Evolutionary conservation across 1,139 yeast genomes (phyloP).

Genomic region (Magnusiomyces clavatus): DNA sequence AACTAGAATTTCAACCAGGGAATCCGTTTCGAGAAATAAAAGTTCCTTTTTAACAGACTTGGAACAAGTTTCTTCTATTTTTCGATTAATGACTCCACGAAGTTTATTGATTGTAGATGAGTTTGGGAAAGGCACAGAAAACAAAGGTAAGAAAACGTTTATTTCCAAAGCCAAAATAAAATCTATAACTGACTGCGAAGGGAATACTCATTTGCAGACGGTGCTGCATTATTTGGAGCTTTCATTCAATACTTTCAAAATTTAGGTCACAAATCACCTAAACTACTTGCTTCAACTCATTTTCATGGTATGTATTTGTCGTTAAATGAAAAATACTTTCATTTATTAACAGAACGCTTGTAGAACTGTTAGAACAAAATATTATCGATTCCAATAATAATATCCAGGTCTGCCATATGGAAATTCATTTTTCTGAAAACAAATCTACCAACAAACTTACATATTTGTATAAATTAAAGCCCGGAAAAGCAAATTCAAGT

Average conservation of each 20-base stretch:
- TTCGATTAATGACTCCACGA: constrained; percentile 32
- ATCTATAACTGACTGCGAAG: neutral
- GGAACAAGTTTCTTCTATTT: constrained; percentile 38
- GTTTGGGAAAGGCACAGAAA: constrained; percentile 46
- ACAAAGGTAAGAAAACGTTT: constrained; percentile 11
- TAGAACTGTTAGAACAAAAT: constrained; percentile 10
- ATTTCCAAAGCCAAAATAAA: neutral
- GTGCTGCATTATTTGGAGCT: constrained; percentile 40
- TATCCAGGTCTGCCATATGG: constrained; percentile 18
- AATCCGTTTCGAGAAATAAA: constrained; percentile 36
- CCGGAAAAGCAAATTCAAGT: constrained; percentile 18
- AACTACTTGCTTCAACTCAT: constrained; percentile 38
- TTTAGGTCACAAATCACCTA: constrained; percentile 23
- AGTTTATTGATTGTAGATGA: constrained; percentile 43
- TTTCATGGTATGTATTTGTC: constrained; percentile 29
- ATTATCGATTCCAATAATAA: constrained; percentile 5
- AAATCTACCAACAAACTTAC: constrained; percentile 9
- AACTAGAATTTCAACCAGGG: constrained; percentile 38
- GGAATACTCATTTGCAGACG: constrained; percentile 27
- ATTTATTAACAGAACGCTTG: constrained; percentile 1
- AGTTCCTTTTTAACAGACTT: constrained; percentile 44
- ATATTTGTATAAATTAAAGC: constrained; percentile 17
- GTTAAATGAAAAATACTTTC: neutral
- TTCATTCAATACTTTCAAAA: constrained; percentile 28
- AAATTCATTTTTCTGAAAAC: constrained; percentile 16